A percentile compares a stretch with the other conserved stretches of the same genome.
These are phyloP conservation scores for Gentiana macrophylla DNA, from an alignment of 257 asterid species.

Conservation along the genomic window DNA sequence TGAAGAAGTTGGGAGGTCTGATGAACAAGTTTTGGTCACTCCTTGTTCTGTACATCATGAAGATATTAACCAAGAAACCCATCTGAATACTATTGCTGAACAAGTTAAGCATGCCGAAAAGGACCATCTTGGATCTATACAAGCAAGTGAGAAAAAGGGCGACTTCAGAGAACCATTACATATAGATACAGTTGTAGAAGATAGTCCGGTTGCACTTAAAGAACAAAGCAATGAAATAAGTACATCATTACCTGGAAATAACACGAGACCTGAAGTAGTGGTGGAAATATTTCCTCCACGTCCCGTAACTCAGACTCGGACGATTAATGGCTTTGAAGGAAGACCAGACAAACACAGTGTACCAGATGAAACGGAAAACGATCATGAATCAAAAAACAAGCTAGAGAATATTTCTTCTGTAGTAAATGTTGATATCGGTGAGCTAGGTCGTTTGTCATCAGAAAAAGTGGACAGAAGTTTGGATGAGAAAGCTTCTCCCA, in stretches of 20 bases:
- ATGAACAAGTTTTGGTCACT: conserved; percentile 13
- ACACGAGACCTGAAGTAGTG: conserved; percentile 16
- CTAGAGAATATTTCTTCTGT: conserved; percentile 14
- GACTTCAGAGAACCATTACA: conserved; percentile 16
- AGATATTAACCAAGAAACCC: conserved; percentile 10
- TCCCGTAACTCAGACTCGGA: conserved; percentile 33
- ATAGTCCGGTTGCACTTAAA: conserved; percentile 4
- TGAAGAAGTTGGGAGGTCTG: conserved; percentile 16
- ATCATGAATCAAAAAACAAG: conserved; percentile 14
- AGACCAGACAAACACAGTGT: conserved; percentile 19
- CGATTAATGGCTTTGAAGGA: conserved; percentile 21
- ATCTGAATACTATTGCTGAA: conserved; percentile 12
- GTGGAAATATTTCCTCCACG: conserved; percentile 73
- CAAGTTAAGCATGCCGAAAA: conserved; percentile 5
- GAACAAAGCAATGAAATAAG: conserved; percentile 6
- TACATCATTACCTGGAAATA: conserved; percentile 11
- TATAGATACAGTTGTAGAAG: conserved; percentile 13
- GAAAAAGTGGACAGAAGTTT: conserved; percentile 10
- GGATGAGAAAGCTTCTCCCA: conserved; percentile 16
- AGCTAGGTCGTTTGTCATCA: conserved; percentile 12
- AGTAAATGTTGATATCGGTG: conserved; percentile 12
- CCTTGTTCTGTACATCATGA: conserved; percentile 12
- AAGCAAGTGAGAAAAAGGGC: conserved; percentile 10
- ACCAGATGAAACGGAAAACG: conserved; percentile 15
- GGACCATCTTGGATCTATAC: conserved; percentile 11